phyloP scores from a whole-genome alignment of 345 rosid species.

The Viola odorata region DNA sequence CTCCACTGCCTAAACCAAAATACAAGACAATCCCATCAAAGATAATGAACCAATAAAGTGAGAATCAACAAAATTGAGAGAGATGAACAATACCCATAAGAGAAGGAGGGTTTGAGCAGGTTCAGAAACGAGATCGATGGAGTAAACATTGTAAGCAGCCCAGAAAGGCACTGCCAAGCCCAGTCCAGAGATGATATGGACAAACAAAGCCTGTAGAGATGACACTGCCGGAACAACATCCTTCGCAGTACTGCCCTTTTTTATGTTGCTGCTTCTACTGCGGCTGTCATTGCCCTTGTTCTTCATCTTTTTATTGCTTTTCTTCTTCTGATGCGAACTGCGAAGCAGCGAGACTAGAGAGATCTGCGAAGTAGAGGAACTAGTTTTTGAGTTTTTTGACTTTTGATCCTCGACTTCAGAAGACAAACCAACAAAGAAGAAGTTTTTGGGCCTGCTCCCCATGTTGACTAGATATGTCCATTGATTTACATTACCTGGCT shows the following conservation, averaged over 20 bases:
- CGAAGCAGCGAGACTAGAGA: too few relatives aligned
- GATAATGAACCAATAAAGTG: too few relatives aligned
- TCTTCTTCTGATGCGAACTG: too few relatives aligned
- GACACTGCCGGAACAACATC: constrained; percentile 13
- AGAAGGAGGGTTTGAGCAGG: constrained; percentile 51
- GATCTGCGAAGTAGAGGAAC: too few relatives aligned
- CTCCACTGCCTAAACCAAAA: constrained; percentile 34
- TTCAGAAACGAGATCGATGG: constrained; percentile 51
- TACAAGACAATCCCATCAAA: background rate
- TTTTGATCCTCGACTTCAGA: too few relatives aligned
- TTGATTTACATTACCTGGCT: too few relatives aligned
- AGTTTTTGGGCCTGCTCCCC: too few relatives aligned
- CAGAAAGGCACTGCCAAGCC: constrained; percentile 41
- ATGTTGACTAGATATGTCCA: too few relatives aligned
- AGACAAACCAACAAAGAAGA: too few relatives aligned
- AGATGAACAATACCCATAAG: constrained; percentile 41
- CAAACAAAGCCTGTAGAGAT: constrained; percentile 15
- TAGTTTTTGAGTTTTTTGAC: too few relatives aligned
- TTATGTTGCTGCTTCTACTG: background rate
- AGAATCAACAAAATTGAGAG: background rate
- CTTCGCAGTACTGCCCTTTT: background rate
- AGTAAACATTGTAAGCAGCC: constrained; percentile 39
- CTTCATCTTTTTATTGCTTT: background rate
- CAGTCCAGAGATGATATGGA: constrained; percentile 40
- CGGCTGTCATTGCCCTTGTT: background rate